These are phyloP conservation scores for Populus euphratica DNA, from an alignment of 345 rosid species.

Conservation along the genomic window DNA sequence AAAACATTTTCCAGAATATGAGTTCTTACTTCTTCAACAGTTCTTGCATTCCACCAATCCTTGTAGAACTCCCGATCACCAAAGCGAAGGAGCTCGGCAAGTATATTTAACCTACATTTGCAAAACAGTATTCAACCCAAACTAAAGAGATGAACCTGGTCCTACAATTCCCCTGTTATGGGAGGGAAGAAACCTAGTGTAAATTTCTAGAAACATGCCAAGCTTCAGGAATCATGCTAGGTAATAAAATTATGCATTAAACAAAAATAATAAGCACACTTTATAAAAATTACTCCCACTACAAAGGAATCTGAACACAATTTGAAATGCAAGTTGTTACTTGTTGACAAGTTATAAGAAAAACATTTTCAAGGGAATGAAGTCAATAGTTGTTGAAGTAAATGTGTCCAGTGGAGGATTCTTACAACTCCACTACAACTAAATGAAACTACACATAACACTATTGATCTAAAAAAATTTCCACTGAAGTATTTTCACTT, in stretches of 20 bases:
- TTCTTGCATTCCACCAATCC: slow-evolving; percentile 99
- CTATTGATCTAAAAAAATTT: not conserved
- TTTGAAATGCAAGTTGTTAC: not conserved
- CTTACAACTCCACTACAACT: not conserved
- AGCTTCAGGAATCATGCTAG: no score
- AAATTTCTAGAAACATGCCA: no score
- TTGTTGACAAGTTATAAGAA: not conserved
- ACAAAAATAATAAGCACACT: no score
- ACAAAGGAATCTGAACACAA: not conserved
- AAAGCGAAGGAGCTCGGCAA: slow-evolving; percentile 90
- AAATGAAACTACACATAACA: not conserved
- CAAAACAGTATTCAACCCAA: not conserved
- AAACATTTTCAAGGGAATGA: not conserved
- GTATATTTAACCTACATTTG: slow-evolving; percentile 76
- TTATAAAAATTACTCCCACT: no score
- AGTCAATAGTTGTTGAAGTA: not conserved
- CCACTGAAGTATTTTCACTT: not conserved
- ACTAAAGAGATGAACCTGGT: no score
- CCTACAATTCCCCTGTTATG: no score
- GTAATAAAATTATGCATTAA: no score
- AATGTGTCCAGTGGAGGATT: not conserved
- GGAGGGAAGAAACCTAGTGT: no score
- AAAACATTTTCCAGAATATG: slow-evolving; percentile 6
- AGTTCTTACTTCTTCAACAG: slow-evolving; percentile 76
- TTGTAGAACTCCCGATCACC: slow-evolving; percentile 98